Evolutionary conservation across 495 filamentous ascomycete species (phyloP).

Genomic region (Penicillium riverlandense): DNA sequence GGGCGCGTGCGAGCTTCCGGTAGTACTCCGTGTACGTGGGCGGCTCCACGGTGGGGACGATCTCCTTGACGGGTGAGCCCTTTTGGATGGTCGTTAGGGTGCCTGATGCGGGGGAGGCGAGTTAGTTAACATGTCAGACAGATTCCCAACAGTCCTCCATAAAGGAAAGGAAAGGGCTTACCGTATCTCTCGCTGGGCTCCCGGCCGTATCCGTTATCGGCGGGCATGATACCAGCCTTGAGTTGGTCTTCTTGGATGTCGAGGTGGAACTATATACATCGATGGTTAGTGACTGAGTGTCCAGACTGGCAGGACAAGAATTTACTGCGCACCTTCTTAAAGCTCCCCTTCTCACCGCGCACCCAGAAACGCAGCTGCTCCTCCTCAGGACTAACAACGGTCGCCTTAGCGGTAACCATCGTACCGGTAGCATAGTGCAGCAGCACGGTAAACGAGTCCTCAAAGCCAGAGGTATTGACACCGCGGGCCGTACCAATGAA

Average conservation of each 20-base stretch:
- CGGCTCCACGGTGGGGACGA: constrained; percentile 55
- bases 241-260: constrained; percentile 82
- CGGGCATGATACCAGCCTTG: constrained; percentile 57
- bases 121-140: background rate
- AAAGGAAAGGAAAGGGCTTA: constrained; percentile 4
- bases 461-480: constrained; percentile 47
- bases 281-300: background rate
- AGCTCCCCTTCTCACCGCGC: constrained; percentile 72
- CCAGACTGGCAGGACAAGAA: background rate
- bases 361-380: constrained; percentile 76
- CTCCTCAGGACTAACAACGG: constrained; percentile 61
- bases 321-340: constrained; percentile 50
- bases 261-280: constrained; percentile 44
- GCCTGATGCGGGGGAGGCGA: constrained; percentile 7
- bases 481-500: constrained; percentile 61
- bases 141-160: too few relatives aligned
- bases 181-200: constrained; percentile 52
- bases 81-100: constrained; percentile 37
- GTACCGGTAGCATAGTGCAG: constrained; percentile 56
- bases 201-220: constrained; percentile 57
- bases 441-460: constrained; percentile 63
- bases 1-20: constrained; percentile 57
- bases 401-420: constrained; percentile 61
- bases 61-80: constrained; percentile 33
- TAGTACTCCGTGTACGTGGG: constrained; percentile 72